Conservation (phyloP, 768 basidiomycete species). For the Basidioascus undulatus region DNA sequence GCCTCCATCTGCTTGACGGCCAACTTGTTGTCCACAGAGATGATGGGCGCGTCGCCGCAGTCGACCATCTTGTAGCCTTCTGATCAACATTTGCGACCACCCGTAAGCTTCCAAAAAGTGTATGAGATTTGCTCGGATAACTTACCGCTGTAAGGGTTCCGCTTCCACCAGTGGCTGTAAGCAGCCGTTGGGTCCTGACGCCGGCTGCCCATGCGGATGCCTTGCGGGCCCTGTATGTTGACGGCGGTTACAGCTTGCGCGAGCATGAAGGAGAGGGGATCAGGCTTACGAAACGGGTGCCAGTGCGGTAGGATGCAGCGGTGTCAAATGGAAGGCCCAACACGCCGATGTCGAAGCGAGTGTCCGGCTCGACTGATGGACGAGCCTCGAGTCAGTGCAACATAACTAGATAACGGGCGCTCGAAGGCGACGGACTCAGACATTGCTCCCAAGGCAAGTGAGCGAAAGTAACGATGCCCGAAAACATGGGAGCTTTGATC, state of each 20-base stretch:
- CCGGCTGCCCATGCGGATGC: too few relatives aligned
- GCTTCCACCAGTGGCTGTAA: too few relatives aligned
- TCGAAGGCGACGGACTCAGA: constrained; percentile 30
- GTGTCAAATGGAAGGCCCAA: constrained; percentile 22
- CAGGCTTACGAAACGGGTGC: too few relatives aligned
- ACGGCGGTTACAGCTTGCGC: too few relatives aligned
- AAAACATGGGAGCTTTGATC: constrained; percentile 48
- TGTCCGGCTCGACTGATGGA: constrained; percentile 3
- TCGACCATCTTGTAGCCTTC: constrained; percentile 37
- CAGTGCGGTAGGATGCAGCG: background rate
- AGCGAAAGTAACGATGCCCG: constrained; percentile 60
- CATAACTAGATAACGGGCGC: constrained; percentile 2
- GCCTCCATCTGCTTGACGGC: constrained; percentile 72
- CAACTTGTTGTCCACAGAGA: constrained; percentile 55
- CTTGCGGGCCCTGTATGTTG: too few relatives aligned
- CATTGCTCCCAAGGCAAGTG: constrained; percentile 53
- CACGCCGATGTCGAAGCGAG: constrained; percentile 44
- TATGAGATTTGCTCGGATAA: constrained; percentile 20
- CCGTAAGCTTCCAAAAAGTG: too few relatives aligned
- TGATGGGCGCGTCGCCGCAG: constrained; percentile 67
- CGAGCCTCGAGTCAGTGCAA: constrained; percentile 1
- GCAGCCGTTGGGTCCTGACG: too few relatives aligned
- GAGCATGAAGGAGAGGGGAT: too few relatives aligned
- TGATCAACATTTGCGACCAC: too few relatives aligned
- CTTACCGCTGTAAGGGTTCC: constrained; percentile 38